Base-by-base conservation (phyloP, 306 rosid species). In the Leucaena leucocephala region DNA sequence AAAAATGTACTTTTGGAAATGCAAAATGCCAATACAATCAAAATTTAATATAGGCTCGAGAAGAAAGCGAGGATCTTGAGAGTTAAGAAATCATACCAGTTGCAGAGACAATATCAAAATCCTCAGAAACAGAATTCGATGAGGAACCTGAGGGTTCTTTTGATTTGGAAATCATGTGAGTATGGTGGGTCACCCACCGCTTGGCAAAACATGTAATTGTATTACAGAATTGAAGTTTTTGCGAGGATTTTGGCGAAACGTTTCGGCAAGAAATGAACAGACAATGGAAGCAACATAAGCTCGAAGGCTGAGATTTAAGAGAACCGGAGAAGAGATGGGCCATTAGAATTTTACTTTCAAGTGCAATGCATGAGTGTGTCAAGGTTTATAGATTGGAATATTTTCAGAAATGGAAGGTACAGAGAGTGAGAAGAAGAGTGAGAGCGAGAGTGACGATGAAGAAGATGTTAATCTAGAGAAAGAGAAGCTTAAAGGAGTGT, bases 61-160 rank as follows among this genome's bases (percentile, higher is more conserved):
- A 59, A 75, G 49, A 74, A 58, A 16, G 4, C 11, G 22, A 59
- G 69, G 44, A 33, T n/a, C 39, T 86, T 55, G 76, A 71, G 72
- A 75, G 70, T 13, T 19, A 76, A 50, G 54, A 38, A 8, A 78
- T 4, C 84, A n/a, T 80, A 90, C 95, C 87, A 17, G 84, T 82
- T 61, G 86, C 66, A 61, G 91, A 84, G 48, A 90, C 19, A 69
- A 90, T 21, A 50, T 38, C 69, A 34, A 84, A 57, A 9, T 90
- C 86, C 5, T 82, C 79, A 45, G 91, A 76, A 66, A 12, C 67
- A 76, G 71, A 74, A 71, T 35, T 35, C 2, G 71, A 59, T 9
- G 83, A 80, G 10, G 87, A 74, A 72, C 55, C 76, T 6, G 87
- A 81, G 46, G 75, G 50, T 57, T 91, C 77, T 75, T 72, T 63